Evolutionary conservation across 1,284 basidiomycete species (phyloP), one percentile per base, ranked within the genome.

Genomic region (Cutaneotrichosporon arboriforme): DNA sequence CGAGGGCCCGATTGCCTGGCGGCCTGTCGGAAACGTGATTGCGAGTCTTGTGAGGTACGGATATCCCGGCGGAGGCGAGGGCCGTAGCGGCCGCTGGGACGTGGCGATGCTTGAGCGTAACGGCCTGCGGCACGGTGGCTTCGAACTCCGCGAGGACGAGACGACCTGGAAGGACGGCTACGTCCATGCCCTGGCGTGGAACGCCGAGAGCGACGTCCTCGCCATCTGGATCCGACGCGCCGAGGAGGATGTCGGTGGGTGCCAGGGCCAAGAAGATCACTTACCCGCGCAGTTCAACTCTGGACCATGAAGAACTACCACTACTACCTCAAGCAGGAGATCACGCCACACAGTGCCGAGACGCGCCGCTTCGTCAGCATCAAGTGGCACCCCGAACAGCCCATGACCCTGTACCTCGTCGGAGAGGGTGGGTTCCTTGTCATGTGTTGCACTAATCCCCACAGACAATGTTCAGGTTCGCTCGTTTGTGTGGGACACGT

Each of bases 261-360:
- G 10, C 23, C 23, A 7, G 9, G 13, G 4, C 37, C 12, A 38
- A 13, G 22, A n/a, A 13, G 22, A 12, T 26, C 17, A 49, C 62
- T 62, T 21, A 65, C 49, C 47, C 26, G n/a, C 51, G 51, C 61
- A 85, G 89, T 98, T 18, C 96, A 99, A 75, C 77, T 98, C 2
- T 99, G 92, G 91, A 88, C 90, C 0, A 90, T 81, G 21, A 86
- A 88, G 45, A 99, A 99, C 72, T 98, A 96, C 73, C 88, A 97
- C 71, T 97, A 93, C 88, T 91, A 94, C 74, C 80, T 97, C 53
- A 96, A 96, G 73, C 88, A 92, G 68, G 89, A 93, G 67, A 77
- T 94, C 44, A 65, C 74, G 14, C 82, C 85, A 0, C 49, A 67
- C 4, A 61, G 67, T 13, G 43, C 33, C 3, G 56, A 67, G 3